These are phyloP conservation scores for Lachancea kluyveri DNA, from an alignment of 805 yeast species.

Conservation along the genomic window DNA sequence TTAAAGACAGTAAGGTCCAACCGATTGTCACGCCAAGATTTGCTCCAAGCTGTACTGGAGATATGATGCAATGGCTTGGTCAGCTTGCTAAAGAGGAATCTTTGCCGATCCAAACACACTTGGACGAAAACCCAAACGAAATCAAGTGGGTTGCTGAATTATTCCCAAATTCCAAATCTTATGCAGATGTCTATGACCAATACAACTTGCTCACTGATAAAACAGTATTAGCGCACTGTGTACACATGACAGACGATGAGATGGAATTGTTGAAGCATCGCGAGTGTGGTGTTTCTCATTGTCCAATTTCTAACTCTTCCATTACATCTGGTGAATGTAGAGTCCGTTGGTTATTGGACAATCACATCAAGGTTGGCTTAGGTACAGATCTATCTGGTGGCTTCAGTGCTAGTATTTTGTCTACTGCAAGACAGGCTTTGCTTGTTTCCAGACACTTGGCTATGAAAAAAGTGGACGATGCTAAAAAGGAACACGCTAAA, in stretches of 20 bases:
- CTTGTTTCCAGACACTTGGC: constrained; percentile 67
- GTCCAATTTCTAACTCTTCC: constrained; percentile 88
- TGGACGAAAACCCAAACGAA: constrained; percentile 76
- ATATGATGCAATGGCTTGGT: constrained; percentile 60
- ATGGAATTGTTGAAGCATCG: constrained; percentile 46
- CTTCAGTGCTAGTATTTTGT: constrained; percentile 56
- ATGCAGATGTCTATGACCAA: constrained; percentile 72
- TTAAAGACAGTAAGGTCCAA: constrained; percentile 43
- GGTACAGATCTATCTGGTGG: constrained; percentile 84
- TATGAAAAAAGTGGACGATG: constrained; percentile 43
- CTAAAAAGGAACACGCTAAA: constrained; percentile 33
- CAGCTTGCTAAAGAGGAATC: constrained; percentile 40
- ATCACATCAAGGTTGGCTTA: constrained; percentile 67
- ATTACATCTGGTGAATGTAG: constrained; percentile 89
- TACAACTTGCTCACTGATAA: constrained; percentile 52
- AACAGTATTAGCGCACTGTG: constrained; percentile 86
- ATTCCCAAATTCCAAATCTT: constrained; percentile 65
- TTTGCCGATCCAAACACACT: constrained; percentile 81
- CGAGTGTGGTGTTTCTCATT: constrained; percentile 76
- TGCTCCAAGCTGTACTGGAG: constrained; percentile 78
- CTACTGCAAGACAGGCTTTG: constrained; percentile 63
- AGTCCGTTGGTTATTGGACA: constrained; percentile 59
- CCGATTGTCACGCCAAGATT: constrained; percentile 91
- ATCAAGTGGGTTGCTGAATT: constrained; percentile 63
- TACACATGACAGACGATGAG: constrained; percentile 68